Evolutionary conservation across 345 rosid genomes (phyloP), one percentile per base, ranked within the genome.

Genomic region (Citrus unshiu): DNA sequence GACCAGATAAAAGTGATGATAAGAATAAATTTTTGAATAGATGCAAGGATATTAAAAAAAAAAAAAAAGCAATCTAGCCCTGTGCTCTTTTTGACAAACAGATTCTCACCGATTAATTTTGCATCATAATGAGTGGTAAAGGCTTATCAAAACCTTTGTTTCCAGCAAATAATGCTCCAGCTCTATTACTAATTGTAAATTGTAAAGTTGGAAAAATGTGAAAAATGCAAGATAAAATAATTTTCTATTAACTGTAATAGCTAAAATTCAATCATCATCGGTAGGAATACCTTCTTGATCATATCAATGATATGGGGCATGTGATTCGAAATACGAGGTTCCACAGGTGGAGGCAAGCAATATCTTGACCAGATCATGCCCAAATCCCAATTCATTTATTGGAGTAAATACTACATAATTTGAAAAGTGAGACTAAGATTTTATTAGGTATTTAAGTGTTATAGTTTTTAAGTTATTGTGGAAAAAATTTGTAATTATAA

Each of bases 321-420:
- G 83, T 94, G 99, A 86, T 92, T 92, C 0, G 98, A 96, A 54
- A 93, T 98, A 3, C 93, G 88, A 7, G 99, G 99, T 68, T 96
- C 91, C 46, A 86, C 88, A 70, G 94, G 89, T 77, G 99, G 97
- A 32, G 1, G 43, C 9, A 39, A 88, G 85, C 73, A 96, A 73
- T 91, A 83, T 94, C 98, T 49, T 72, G 83, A 92, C 91, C 10
- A 97, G 97, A 87, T 96, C 97, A 86, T 96, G 91, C 61, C 90
- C 94, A 94, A 73, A 79, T 92, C 94, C 89, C 93, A 94, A 73
- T 79, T 92, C 94, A 68, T 90, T 94, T 12, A 97, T 97, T 84
- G 97, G 86, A 39, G 90, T 85, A 84, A 93, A 93, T 79, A 96
- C 99, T 93, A 88, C 79, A 84, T 75, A 83, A 86, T 79, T 80